Evolutionary conservation across 179 eudicot genomes (phyloP), one percentile per base, ranked within the genome.

Genomic region (Carnegiea gigantea): DNA sequence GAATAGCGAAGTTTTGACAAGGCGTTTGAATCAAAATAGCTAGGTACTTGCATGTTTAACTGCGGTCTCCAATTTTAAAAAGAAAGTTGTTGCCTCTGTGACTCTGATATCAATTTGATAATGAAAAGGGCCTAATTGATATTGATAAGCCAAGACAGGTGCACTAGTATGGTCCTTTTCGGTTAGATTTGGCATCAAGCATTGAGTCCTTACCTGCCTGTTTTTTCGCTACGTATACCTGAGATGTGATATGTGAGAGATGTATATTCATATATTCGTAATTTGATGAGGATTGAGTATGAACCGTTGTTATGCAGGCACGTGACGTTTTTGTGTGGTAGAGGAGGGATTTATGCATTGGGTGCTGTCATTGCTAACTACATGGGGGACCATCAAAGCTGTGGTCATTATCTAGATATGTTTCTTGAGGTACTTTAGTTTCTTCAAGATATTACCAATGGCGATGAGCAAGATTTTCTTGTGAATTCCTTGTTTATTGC

Each of bases 261-360:
- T 75, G 13, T 13, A 5, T 30, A 12, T 51, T 44, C 26, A 3
- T 48, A 48, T 48, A 9, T 48, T 48, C 53, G 12, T 11, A 9
- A 24, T 7, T 40, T 23, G 77, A 46, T 24, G 18, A 15, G 1
- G 17, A 7, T 24, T 53, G 9, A 14, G 6, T 76, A n/a, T 53
- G 44, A 62, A 30, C 21, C 53, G 6, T 51, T 73, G 18, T 74
- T 64, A 9, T 80, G 79, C 90, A 92, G 98, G 85, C 86, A 92
- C 60, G 87, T 91, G 77, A 92, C 98, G 2, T 93, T 93, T 82
- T 81, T 92, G 74, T 84, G 91, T 62, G 96, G 98, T 60, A 89
- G 86, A 84, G 96, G 92, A 79, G 97, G 96, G 75, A 79, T 91
- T 15, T 91, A 88, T 70, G 94, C 96, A 1, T 86, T 92, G n/a